These are phyloP conservation scores for Coleophoma crateriformis DNA, from an alignment of 2,329 filamentous ascomycete species.

Conservation along the genomic window DNA sequence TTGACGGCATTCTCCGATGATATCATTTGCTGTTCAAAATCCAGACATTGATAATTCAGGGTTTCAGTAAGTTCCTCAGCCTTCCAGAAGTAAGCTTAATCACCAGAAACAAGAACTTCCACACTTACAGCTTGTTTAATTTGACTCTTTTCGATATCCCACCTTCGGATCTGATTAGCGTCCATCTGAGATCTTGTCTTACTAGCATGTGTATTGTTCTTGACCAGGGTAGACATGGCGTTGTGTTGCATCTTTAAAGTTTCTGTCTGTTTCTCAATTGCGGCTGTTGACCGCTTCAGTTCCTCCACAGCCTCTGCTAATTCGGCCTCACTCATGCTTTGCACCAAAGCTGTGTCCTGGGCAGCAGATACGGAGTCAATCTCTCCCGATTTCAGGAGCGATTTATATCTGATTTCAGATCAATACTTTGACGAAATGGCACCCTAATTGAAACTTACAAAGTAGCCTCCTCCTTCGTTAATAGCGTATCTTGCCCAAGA, in stretches of 20 bases:
- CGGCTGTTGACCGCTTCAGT: conserved; percentile 57
- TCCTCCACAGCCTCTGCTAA: conserved; percentile 56
- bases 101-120: no score
- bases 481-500: conserved; percentile 43
- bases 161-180: conserved; percentile 29
- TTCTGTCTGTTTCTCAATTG: conserved; percentile 59
- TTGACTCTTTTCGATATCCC: conserved; percentile 33
- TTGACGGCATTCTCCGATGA: conserved; percentile 38
- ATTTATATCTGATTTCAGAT: conserved; percentile 37
- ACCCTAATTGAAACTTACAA: conserved; percentile 32
- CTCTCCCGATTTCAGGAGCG: conserved; percentile 41
- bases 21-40: conserved; percentile 46
- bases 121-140: conserved; percentile 35
- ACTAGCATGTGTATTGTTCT: conserved; percentile 31
- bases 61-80: conserved; percentile 42
- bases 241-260: conserved; percentile 56
- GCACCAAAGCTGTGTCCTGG: conserved; percentile 40
- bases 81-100: conserved; percentile 21
- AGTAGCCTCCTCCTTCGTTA: conserved; percentile 47
- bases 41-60: conserved; percentile 39
- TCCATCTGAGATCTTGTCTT: conserved; percentile 30
- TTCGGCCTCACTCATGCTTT: conserved; percentile 52
- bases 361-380: conserved; percentile 38
- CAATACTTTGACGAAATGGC: conserved; percentile 2
- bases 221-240: conserved; percentile 48